phyloP scores from a whole-genome alignment of 23 red algal species.

The Chondrus crispus region DNA sequence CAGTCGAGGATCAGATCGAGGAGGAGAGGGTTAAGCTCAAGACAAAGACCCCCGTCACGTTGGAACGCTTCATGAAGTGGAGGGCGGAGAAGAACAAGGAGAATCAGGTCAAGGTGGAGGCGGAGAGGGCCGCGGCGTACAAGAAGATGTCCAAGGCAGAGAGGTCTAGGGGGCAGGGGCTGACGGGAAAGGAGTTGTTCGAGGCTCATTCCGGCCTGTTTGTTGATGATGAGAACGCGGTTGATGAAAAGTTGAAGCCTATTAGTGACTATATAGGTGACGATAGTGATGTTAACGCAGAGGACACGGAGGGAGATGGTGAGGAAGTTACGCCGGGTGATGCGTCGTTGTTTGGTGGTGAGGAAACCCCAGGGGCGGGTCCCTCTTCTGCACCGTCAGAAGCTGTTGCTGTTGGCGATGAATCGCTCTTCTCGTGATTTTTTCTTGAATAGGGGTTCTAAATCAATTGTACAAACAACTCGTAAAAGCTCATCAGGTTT shows the following conservation, averaged over 20 bases:
- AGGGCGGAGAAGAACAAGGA: slow-evolving; percentile 62
- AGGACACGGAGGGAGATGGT: slow-evolving; percentile 23
- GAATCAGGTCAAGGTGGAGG: slow-evolving; percentile 35
- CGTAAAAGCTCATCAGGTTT: neutral
- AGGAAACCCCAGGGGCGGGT: neutral
- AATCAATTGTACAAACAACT: neutral
- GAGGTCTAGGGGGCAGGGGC: slow-evolving; percentile 51
- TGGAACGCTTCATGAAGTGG: slow-evolving; percentile 85
- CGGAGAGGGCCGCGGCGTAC: slow-evolving; percentile 15
- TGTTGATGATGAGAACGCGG: slow-evolving; percentile 93
- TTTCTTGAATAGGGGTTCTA: neutral
- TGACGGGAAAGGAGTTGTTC: slow-evolving; percentile 90
- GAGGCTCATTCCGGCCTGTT: slow-evolving; percentile 78
- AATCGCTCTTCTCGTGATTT: slow-evolving; percentile 46
- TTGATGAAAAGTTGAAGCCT: slow-evolving; percentile 59
- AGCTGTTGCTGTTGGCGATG: slow-evolving; percentile 37
- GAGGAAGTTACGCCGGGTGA: slow-evolving; percentile 13
- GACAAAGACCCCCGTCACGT: slow-evolving; percentile 80
- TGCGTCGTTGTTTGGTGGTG: slow-evolving; percentile 50
- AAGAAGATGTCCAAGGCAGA: slow-evolving; percentile 64
- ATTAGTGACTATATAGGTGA: neutral
- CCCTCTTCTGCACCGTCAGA: neutral
- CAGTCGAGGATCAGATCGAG: slow-evolving; percentile 98
- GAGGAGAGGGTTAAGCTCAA: slow-evolving; percentile 79
- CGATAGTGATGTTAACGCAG: slow-evolving; percentile 36